These are phyloP conservation scores for Aspergillus tamarii DNA, from an alignment of 2,329 filamentous ascomycete genomes.

Conservation along the genomic window DNA sequence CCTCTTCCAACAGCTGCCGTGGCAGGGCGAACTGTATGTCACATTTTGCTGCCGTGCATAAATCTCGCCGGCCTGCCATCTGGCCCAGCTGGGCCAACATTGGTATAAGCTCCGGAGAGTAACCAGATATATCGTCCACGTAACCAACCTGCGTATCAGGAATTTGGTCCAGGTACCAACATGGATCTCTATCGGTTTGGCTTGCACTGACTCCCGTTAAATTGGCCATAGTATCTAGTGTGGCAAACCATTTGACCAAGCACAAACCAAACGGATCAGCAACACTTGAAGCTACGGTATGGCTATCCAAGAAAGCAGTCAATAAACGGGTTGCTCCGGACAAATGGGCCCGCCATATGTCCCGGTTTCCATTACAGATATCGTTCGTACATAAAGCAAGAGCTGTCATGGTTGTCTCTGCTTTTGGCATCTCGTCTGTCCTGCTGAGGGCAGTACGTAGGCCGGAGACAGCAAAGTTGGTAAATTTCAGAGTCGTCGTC, in stretches of 20 bases:
- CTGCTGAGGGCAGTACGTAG: conserved; percentile 25
- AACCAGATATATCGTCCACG: conserved; percentile 36
- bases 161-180: conserved; percentile 14
- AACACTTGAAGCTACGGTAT: conserved; percentile 7
- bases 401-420: conserved; percentile 31
- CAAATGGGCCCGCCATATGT: conserved; percentile 32
- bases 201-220: conserved; percentile 24
- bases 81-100: conserved; percentile 27
- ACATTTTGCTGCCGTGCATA: background rate
- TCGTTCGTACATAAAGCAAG: conserved; percentile 38
- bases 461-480: conserved; percentile 29
- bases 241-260: conserved; percentile 35
- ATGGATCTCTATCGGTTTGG: conserved; percentile 13
- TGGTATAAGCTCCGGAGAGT: conserved; percentile 31
- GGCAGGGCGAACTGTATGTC: background rate
- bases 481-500: conserved; percentile 30
- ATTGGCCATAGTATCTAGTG: conserved; percentile 31
- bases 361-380: conserved; percentile 37
- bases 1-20: conserved; percentile 5
- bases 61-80: conserved; percentile 16
- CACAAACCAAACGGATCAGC: conserved; percentile 23
- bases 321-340: conserved; percentile 30
- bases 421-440: conserved; percentile 16
- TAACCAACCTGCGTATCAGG: conserved; percentile 4
- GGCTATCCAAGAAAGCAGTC: conserved; percentile 19